These are phyloP conservation scores for Fusarium nanum DNA, from an alignment of 2,329 filamentous ascomycete species.

Conservation along the genomic window DNA sequence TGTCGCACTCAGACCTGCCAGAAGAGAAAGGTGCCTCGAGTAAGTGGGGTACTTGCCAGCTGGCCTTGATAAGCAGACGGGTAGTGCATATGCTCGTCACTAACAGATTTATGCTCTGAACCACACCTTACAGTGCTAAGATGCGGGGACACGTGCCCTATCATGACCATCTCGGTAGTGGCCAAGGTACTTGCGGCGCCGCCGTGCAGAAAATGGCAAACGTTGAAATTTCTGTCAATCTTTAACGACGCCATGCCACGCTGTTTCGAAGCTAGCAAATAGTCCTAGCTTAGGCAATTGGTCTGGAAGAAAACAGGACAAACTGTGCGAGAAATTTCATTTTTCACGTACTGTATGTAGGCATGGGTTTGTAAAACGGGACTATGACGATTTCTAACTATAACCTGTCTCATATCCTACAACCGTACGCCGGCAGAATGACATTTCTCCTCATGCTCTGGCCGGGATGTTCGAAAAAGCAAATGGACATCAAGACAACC, in stretches of 20 bases:
- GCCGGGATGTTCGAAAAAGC: constrained; percentile 28
- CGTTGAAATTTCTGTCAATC: constrained; percentile 41
- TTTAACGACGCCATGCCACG: constrained; percentile 22
- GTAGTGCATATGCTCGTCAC: constrained; percentile 7
- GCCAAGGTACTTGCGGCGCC: constrained; percentile 39
- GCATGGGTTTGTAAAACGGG: not conserved
- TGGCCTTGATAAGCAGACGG: constrained; percentile 24
- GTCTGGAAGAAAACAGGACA: constrained; percentile 10
- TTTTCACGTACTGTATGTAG: not conserved
- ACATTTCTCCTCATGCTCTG: constrained; percentile 3
- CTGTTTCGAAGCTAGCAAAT: constrained; percentile 35
- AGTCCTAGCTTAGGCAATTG: constrained; percentile 16
- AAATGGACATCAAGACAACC: constrained; percentile 26
- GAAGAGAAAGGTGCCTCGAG: constrained; percentile 6
- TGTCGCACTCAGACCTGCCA: constrained; percentile 20
- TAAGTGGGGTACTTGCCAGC: constrained; percentile 30
- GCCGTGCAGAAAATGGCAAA: constrained; percentile 25
- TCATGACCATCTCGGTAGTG: constrained; percentile 35
- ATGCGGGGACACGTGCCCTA: constrained; percentile 31
- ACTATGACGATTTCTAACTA: constrained; percentile 8
- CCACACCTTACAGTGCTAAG: constrained; percentile 16
- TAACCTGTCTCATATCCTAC: constrained; percentile 25
- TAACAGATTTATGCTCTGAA: constrained; percentile 22
- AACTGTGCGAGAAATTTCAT: constrained; percentile 23
- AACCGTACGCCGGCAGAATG: not conserved